Evolutionary conservation across 768 basidiomycete genomes (phyloP), one percentile per base, ranked within the genome.

Genomic region (Kwoniella sp.): DNA sequence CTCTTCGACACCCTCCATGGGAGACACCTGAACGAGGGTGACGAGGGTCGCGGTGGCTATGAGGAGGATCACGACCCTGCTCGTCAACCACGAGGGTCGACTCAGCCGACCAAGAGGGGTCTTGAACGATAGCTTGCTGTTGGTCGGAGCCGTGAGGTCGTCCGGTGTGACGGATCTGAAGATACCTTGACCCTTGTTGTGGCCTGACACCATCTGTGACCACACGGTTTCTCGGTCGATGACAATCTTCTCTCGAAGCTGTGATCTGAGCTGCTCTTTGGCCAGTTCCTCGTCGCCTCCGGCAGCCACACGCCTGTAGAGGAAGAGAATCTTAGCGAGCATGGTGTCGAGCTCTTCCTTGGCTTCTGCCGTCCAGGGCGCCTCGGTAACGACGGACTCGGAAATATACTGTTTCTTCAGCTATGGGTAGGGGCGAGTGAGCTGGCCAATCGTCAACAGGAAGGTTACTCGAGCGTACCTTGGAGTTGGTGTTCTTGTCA

Each of bases 141-240:
- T 74, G 15, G 84, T 69, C 19, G 78, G 78, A 5, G 78, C 73
- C 3, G 79, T 60, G 45, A 46, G 44, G 33, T 58, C 81, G 8
- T 82, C 83, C 12, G 60, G 59, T 36, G 68, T 47, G 14, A 78
- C 64, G 32, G 65, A 50, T 23, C 64, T 12, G 56, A 61, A 56
- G 39, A 64, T 56, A 57, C 76, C 44, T 36, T 76, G 69, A 22
- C 58, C 82, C 15, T 88, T 87, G 3, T 83, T 80, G 25, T 88
- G 81, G 62, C 88, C 87, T 33, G 83, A 81, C 2, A 65, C 76
- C 72, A 74, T 67, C 63, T 72, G 58, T 27, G 70, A 80, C 95
- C 95, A 99, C 11, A 98, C 86, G 1, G 95, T 99, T 67, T 98
- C 91, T 27, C 95, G 82, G 67, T 98, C 93, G 84, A 92, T 93